A percentile compares a stretch with the other conserved stretches of the same genome.
Evolutionary conservation across 1,284 basidiomycete species (phyloP).

Genomic region (Moniliophthora roreri): DNA sequence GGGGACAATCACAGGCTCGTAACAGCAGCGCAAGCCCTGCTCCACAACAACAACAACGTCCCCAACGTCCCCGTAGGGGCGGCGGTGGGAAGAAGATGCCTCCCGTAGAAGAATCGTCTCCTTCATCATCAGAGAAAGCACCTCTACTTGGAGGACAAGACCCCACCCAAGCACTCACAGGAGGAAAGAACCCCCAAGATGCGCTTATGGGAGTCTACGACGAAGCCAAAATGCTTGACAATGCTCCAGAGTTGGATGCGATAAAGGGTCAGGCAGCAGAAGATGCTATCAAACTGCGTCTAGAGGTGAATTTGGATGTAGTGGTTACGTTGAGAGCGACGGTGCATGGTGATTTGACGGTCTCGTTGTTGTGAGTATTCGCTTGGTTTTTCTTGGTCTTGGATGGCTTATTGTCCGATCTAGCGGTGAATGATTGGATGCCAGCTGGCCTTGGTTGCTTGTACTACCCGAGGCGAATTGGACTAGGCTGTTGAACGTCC

Average conservation of each 20-base stretch:
- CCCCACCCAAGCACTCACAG: no score
- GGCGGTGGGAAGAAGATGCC: background rate
- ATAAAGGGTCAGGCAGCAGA: conserved; percentile 15
- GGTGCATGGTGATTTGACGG: conserved; percentile 27
- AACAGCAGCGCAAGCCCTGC: no score
- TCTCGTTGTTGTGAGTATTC: conserved; percentile 26
- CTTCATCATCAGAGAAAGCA: background rate
- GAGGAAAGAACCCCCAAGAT: no score
- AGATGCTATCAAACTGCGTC: conserved; percentile 22
- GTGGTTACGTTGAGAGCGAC: conserved; percentile 27
- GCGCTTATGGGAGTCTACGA: no score
- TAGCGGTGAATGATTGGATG: no score
- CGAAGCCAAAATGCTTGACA: background rate
- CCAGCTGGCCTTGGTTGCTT: no score
- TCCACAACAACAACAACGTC: background rate
- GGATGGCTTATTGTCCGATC: no score
- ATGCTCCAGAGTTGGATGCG: conserved; percentile 17
- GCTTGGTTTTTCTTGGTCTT: background rate
- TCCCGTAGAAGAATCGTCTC: background rate
- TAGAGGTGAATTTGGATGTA: conserved; percentile 28
- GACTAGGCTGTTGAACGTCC: no score
- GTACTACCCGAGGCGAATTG: no score
- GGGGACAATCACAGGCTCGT: no score
- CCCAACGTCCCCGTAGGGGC: background rate
- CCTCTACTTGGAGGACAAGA: no score